phyloP scores from a whole-genome alignment of 2,329 filamentous ascomycete species.

The Cladosporium sp. region DNA sequence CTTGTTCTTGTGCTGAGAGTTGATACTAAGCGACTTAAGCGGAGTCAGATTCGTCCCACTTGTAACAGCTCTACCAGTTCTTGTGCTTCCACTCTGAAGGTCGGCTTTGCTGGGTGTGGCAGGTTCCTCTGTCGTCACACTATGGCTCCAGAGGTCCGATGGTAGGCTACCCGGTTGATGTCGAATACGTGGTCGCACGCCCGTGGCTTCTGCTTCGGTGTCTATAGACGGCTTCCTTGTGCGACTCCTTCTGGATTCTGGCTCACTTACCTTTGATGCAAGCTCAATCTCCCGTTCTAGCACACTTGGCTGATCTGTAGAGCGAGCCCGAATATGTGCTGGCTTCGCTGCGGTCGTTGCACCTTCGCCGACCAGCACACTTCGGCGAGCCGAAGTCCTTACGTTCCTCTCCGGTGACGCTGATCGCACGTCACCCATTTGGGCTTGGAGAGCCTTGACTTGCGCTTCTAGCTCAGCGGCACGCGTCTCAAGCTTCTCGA shows the following conservation, averaged over 20 bases:
- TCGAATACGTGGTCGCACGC: constrained; percentile 7
- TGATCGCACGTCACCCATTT: constrained; percentile 14
- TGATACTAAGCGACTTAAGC: constrained; percentile 27
- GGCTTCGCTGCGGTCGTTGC: neutral
- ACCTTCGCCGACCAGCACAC: constrained; percentile 4
- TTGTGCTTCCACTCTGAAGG: constrained; percentile 5
- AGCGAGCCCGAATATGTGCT: neutral
- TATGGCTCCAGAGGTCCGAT: constrained; percentile 25
- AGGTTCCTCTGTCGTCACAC: constrained; percentile 17
- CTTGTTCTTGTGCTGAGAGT: constrained; percentile 20
- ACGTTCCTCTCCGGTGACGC: neutral
- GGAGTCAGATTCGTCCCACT: constrained; percentile 24
- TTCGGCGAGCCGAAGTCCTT: neutral
- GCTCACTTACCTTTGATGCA: neutral
- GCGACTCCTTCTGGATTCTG: neutral
- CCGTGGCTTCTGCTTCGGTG: neutral
- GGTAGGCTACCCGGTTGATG: constrained; percentile 11
- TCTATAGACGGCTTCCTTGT: constrained; percentile 1
- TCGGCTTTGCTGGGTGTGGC: constrained; percentile 11
- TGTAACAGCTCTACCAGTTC: constrained; percentile 21
- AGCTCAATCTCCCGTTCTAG: neutral
- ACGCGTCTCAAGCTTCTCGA: constrained; percentile 59
- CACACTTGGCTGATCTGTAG: neutral
- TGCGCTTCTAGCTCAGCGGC: constrained; percentile 58
- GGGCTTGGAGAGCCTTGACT: constrained; percentile 43